Percentiles rank a stretch among this genome's conserved stretches.
These are phyloP conservation scores for Candida insectorum DNA, from an alignment of 805 yeast genomes.

Conservation along the genomic window DNA sequence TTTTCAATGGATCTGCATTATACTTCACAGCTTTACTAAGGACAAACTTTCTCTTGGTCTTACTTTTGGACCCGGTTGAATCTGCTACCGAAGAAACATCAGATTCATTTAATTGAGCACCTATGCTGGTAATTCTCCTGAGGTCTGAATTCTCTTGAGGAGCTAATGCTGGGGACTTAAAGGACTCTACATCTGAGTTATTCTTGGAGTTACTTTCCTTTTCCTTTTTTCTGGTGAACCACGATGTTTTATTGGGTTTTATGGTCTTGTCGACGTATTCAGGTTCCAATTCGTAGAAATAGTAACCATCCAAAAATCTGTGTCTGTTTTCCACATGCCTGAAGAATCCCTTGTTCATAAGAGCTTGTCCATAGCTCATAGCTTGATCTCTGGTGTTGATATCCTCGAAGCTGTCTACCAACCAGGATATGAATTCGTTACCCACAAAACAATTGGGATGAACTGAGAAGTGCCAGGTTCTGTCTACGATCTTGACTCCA, in stretches of 20 bases:
- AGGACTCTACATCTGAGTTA: slow-evolving; percentile 26
- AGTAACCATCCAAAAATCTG: slow-evolving; percentile 87
- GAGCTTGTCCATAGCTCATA: slow-evolving; percentile 66
- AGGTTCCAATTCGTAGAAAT: slow-evolving; percentile 69
- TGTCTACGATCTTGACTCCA: slow-evolving; percentile 61
- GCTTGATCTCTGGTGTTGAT: slow-evolving; percentile 84
- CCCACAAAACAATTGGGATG: slow-evolving; percentile 82
- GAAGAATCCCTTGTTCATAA: slow-evolving; percentile 72
- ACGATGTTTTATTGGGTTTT: slow-evolving; percentile 16
- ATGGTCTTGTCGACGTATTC: slow-evolving; percentile 44
- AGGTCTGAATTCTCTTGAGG: slow-evolving; percentile 18
- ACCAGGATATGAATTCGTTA: slow-evolving; percentile 81
- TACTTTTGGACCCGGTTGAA: slow-evolving; percentile 19
- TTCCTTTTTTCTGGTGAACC: slow-evolving; percentile 31
- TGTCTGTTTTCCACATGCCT: slow-evolving; percentile 83
- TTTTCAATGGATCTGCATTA: slow-evolving; percentile 70
- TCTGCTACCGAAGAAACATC: slow-evolving; percentile 25
- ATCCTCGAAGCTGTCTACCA: slow-evolving; percentile 73
- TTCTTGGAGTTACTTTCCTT: slow-evolving; percentile 13
- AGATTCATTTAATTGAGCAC: slow-evolving; percentile 14
- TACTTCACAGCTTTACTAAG: slow-evolving; percentile 64
- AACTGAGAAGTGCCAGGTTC: slow-evolving; percentile 87
- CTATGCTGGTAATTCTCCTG: slow-evolving; percentile 16
- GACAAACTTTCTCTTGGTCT: slow-evolving; percentile 41
- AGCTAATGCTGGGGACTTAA: slow-evolving; percentile 21